Base-by-base conservation (phyloP, 805 yeast genomes). In the Cyberlindnera mississippiensis region DNA sequence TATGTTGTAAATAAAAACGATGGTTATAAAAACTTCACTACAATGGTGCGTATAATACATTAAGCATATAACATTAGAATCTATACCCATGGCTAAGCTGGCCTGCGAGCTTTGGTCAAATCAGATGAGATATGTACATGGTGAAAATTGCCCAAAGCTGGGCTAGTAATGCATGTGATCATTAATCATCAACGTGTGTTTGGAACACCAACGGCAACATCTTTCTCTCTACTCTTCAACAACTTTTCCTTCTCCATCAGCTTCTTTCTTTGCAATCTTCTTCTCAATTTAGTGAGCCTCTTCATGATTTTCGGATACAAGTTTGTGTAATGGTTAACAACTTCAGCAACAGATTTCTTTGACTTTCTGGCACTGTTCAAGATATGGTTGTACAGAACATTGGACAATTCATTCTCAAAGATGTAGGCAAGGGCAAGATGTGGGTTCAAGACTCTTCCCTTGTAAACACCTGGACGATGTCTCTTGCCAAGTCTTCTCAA, bases 281-380 rank as follows among this genome's bases (percentile, higher is more conserved):
- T 28, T 17, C 31, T 32, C 34, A 43, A 17, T 60, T 59, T 49
- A 40, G 59, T 39, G 28, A 50, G 32, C n/a, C 33, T 33, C 22
- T 56, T 60, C 66, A 67, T 64, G 13, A 59, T 52, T 42, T 57
- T 56, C 19, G 66, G 65, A 46, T 64, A 64, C 12, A 47, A 32
- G 15, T 38, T 37, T 10, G 46, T 43, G 31, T 65, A 51, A 12
- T 48, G 40, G 10, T 34, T 26, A 9, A 62, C 18, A 16, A 43
- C 38, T 6, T 50, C 49, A 2, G 46, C 18, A 10, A 48, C 9
- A 11, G 35, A 10, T 12, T 18, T 30, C 37, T 38, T 56, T 44
- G 6, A 37, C 38, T 24, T 28, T 28, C 41, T 46, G 18, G 31
- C 16, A 27, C 32, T 40, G 36, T 31, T 42, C 34, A 50, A 30